phyloP scores from a whole-genome alignment of 441 rosid genomes.

The Dalechampia spathulata region DNA sequence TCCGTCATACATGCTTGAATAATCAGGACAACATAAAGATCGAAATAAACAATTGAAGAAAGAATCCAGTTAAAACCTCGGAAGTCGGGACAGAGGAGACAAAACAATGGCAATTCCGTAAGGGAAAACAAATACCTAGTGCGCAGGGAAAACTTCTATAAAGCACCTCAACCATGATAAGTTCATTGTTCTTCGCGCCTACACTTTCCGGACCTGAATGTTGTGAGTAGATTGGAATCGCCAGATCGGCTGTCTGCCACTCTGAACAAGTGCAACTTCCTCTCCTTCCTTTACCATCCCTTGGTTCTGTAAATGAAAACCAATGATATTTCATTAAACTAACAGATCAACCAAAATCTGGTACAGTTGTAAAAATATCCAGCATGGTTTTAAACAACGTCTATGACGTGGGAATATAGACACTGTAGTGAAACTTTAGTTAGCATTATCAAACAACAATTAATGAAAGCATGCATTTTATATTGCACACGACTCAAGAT shows the following conservation, averaged over 20 bases:
- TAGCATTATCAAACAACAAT: no score
- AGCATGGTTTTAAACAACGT: neutral
- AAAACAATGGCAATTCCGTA: no score
- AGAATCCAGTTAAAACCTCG: neutral
- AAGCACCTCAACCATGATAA: neutral
- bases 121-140: neutral
- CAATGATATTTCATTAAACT: neutral
- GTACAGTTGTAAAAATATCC: neutral
- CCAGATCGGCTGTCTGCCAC: slow-evolving; percentile 95
- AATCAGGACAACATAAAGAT: neutral
- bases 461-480: no score
- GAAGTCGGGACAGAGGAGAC: neutral
- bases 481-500: no score
- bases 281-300: slow-evolving; percentile 96
- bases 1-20: neutral
- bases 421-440: no score
- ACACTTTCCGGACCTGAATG: slow-evolving; percentile 90
- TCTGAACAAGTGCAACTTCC: slow-evolving; percentile 86
- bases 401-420: no score
- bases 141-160: neutral
- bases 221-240: slow-evolving; percentile 91
- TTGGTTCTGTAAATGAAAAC: slow-evolving; percentile 57
- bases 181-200: slow-evolving; percentile 13
- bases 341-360: neutral
- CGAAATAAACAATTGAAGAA: neutral